Conservation (phyloP, 306 rosid genomes). For the Lupinus albus region DNA sequence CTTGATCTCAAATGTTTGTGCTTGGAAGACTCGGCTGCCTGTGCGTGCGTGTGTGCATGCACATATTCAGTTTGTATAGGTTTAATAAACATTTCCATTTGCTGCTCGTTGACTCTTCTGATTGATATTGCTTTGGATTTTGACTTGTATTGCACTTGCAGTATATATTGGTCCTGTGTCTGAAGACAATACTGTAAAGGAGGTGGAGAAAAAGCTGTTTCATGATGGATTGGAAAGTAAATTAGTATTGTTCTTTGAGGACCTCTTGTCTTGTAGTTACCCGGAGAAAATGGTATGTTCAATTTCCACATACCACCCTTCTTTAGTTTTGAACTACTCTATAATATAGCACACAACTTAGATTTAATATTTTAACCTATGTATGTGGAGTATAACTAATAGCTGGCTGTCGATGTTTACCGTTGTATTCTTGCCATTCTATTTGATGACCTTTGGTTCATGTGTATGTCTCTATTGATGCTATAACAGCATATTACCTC, state of each 20-base stretch:
- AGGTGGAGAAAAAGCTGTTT: constrained; percentile 69
- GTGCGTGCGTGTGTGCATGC: neutral
- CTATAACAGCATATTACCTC: constrained; percentile 27
- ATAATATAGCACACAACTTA: neutral
- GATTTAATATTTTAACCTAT: constrained; percentile 17
- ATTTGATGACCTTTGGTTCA: constrained; percentile 24
- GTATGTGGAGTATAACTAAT: constrained; percentile 11
- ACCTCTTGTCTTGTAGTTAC: constrained; percentile 61
- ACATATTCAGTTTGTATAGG: constrained; percentile 32
- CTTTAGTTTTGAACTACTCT: constrained; percentile 31
- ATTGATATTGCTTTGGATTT: constrained; percentile 37
- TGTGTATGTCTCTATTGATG: constrained; percentile 29
- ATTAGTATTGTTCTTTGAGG: constrained; percentile 60
- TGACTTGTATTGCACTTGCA: constrained; percentile 59
- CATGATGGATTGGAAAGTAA: constrained; percentile 76
- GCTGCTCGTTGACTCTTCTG: constrained; percentile 24
- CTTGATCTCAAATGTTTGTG: constrained; percentile 27
- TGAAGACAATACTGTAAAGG: constrained; percentile 55
- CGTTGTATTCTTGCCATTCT: constrained; percentile 33
- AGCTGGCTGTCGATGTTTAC: constrained; percentile 10
- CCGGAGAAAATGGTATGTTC: constrained; percentile 78
- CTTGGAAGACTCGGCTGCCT: constrained; percentile 17
- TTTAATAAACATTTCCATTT: constrained; percentile 20
- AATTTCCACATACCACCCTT: constrained; percentile 18
- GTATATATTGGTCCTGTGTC: constrained; percentile 65